Conservation (phyloP, 129 eudicot species). For the Deinandra increscens region DNA sequence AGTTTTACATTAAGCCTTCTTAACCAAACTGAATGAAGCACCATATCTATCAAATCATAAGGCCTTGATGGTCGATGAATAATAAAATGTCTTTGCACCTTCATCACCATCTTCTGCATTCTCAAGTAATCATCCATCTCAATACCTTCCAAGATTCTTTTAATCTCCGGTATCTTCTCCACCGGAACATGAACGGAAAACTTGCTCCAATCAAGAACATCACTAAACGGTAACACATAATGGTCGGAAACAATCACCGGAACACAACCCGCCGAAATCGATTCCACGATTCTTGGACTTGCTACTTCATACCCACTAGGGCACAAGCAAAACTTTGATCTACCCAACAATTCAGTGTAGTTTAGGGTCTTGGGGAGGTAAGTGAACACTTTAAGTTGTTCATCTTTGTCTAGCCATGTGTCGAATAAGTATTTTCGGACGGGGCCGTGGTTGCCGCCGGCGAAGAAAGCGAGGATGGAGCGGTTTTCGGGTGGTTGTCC, state of each 20-base stretch:
- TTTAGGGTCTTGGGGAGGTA: slow-evolving; percentile 43
- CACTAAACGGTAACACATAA: slow-evolving; percentile 59
- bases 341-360: slow-evolving; percentile 39
- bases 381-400: slow-evolving; percentile 35
- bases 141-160: slow-evolving; percentile 37
- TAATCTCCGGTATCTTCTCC: slow-evolving; percentile 40
- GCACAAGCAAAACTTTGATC: slow-evolving; percentile 53
- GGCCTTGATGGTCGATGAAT: slow-evolving; percentile 44
- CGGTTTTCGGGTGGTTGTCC: slow-evolving; percentile 42
- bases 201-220: slow-evolving; percentile 65
- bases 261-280: slow-evolving; percentile 55
- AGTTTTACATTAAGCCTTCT: slow-evolving; percentile 50
- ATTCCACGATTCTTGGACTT: slow-evolving; percentile 62
- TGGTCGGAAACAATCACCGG: slow-evolving; percentile 57
- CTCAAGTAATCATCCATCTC: slow-evolving; percentile 28
- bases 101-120: slow-evolving; percentile 42
- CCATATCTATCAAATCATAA: slow-evolving; percentile 50
- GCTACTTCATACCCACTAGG: slow-evolving; percentile 77
- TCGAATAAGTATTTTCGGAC: slow-evolving; percentile 37
- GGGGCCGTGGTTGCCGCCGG: slow-evolving; percentile 48
- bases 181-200: slow-evolving; percentile 56
- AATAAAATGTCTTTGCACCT: slow-evolving; percentile 50
- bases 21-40: slow-evolving; percentile 54
- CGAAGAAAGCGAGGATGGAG: slow-evolving; percentile 47
- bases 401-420: slow-evolving; percentile 39